Percentiles rank a stretch among this genome's conserved stretches.
Evolutionary conservation across 192 early-diverging fungal species (phyloP).

Genomic region (Martensiomyces pterosporus): DNA sequence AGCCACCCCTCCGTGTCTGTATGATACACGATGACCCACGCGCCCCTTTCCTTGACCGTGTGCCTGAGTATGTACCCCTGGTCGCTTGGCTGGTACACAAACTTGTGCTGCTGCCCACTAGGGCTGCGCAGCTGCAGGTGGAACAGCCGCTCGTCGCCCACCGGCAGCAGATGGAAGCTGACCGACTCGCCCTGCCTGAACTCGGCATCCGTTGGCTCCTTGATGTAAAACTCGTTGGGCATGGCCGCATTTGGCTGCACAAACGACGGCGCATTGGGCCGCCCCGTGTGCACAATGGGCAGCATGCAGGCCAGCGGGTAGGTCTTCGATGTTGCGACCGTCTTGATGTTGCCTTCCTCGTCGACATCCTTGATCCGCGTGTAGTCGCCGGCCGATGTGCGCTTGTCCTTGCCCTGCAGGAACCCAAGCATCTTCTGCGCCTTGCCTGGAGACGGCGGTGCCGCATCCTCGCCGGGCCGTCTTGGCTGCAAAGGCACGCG

Average conservation of each 20-base stretch:
- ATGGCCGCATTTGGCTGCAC: constrained; percentile 44
- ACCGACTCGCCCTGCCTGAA: constrained; percentile 44
- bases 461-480: constrained; percentile 7
- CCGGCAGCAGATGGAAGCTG: constrained; percentile 46
- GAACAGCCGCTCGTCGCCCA: constrained; percentile 49
- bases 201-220: constrained; percentile 41
- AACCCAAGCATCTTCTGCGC: constrained; percentile 48
- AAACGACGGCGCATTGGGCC: constrained; percentile 35
- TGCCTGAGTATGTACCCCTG: constrained; percentile 52
- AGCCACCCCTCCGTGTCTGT: constrained; percentile 50
- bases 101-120: constrained; percentile 48
- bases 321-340: constrained; percentile 35
- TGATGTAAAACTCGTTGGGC: constrained; percentile 52
- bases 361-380: constrained; percentile 47
- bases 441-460: constrained; percentile 1
- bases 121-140: constrained; percentile 51
- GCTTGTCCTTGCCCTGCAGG: constrained; percentile 32
- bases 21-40: constrained; percentile 52
- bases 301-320: constrained; percentile 47
- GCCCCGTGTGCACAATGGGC: constrained; percentile 34
- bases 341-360: constrained; percentile 37
- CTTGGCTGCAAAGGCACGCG: constrained; percentile 34
- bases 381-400: constrained; percentile 34
- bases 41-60: constrained; percentile 52
- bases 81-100: constrained; percentile 52